These are phyloP conservation scores for Neofusicoccum sp. DNA, from an alignment of 2,329 filamentous ascomycete genomes.

Conservation along the genomic window DNA sequence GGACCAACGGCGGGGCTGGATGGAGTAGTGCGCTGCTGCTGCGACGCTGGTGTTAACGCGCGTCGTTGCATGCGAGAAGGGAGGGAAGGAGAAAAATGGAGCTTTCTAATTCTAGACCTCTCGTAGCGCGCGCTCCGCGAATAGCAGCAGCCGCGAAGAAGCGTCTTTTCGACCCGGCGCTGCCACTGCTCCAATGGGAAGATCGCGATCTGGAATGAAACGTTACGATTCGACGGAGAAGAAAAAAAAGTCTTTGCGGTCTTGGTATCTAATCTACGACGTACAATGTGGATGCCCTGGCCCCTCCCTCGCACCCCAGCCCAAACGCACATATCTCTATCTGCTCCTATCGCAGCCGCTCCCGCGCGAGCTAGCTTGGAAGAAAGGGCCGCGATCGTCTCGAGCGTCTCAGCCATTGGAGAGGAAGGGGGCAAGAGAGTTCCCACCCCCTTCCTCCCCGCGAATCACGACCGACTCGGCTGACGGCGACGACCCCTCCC, in stretches of 20 bases:
- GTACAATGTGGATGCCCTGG: no score
- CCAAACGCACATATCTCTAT: not conserved
- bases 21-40: no score
- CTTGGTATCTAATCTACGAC: conserved; percentile 2
- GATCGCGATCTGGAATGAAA: no score
- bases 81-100: no score
- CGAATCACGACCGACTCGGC: not conserved
- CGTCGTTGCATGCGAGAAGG: no score
- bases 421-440: no score
- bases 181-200: not conserved
- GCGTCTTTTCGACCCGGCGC: not conserved
- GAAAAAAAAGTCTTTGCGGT: not conserved
- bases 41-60: no score
- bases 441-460: not conserved
- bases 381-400: not conserved
- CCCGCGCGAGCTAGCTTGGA: not conserved
- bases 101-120: no score
- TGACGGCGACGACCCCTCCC: not conserved
- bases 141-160: no score
- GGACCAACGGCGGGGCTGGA: no score
- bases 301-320: not conserved
- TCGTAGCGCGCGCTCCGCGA: no score
- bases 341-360: not conserved
- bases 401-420: not conserved
- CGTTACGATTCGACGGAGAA: not conserved